A percentile compares a stretch with the other conserved stretches of the same genome.
These are phyloP conservation scores for Phlebiopsis gigantea DNA, from an alignment of 768 basidiomycete species.

Conservation along the genomic window DNA sequence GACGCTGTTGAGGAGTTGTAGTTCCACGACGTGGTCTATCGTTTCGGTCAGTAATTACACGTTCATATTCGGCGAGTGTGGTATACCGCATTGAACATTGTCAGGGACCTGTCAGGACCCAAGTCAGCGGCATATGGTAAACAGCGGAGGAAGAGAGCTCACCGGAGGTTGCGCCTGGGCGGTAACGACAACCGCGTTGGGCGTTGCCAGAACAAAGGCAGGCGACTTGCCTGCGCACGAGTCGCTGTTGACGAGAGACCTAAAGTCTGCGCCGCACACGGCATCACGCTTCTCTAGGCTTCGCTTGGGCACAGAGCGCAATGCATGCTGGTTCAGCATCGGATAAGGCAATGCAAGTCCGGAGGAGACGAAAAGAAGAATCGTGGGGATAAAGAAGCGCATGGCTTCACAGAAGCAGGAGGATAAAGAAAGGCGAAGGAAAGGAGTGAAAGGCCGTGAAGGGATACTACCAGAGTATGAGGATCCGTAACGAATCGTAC, in stretches of 20 bases:
- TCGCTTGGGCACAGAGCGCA: neutral
- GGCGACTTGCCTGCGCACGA: neutral
- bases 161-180: neutral
- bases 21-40: neutral
- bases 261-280: conserved; percentile 1
- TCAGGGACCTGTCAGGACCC: neutral
- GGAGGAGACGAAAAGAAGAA: neutral
- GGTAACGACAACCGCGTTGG: neutral
- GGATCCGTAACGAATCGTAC: neutral
- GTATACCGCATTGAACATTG: conserved; percentile 1
- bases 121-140: too few species aligned
- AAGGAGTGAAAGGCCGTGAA: neutral
- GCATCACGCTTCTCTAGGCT: conserved; percentile 4
- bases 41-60: neutral
- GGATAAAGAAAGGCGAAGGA: neutral
- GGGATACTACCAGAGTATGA: conserved; percentile 1
- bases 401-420: neutral
- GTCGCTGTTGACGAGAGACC: neutral
- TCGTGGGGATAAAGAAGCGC: neutral
- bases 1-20: neutral
- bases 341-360: neutral
- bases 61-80: neutral
- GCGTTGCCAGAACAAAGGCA: neutral
- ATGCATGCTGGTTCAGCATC: neutral
- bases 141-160: too few species aligned